Percentiles rank a stretch among this genome's conserved stretches.
Evolutionary conservation across 129 eudicot species (phyloP).

Genomic region (Centaurea solstitialis): DNA sequence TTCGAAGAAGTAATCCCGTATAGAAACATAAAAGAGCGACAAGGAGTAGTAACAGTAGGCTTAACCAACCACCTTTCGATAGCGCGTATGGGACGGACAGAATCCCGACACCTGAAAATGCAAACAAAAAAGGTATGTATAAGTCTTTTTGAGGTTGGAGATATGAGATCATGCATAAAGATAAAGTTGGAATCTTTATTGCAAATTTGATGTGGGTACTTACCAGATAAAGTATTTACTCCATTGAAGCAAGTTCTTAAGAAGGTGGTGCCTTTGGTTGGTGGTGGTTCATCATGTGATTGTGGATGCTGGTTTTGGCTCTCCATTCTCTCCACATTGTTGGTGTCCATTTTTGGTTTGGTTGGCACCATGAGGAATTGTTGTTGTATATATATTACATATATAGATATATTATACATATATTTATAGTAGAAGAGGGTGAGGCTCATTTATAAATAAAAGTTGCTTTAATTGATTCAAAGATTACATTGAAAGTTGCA

Average conservation of each 20-base stretch:
- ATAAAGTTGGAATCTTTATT: not conserved
- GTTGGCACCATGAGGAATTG: conserved; percentile 13
- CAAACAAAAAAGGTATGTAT: not conserved
- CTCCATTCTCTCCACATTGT: conserved; percentile 35
- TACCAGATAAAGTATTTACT: conserved; percentile 60
- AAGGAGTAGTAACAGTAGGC: conserved; percentile 38
- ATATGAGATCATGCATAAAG: conserved; percentile 21
- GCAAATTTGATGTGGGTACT: not conserved
- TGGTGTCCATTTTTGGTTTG: conserved; percentile 34
- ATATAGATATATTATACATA: no score
- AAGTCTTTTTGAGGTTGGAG: not conserved
- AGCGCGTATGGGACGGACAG: conserved; percentile 59
- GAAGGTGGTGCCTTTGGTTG: conserved; percentile 58
- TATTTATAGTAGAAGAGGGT: not conserved
- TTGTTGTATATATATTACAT: conserved; percentile 6
- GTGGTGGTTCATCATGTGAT: conserved; percentile 19
- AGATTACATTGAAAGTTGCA: not conserved
- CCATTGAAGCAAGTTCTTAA: conserved; percentile 69
- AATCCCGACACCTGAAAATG: conserved; percentile 49
- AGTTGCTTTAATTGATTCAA: not conserved
- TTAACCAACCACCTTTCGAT: conserved; percentile 64
- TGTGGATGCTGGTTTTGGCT: conserved; percentile 42
- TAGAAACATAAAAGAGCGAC: conserved; percentile 55
- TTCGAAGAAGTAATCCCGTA: conserved; percentile 51
- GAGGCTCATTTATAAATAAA: conserved; percentile 11